phyloP scores from a whole-genome alignment of 2,329 filamentous ascomycete species.

The Ustilaginoidea virens region DNA sequence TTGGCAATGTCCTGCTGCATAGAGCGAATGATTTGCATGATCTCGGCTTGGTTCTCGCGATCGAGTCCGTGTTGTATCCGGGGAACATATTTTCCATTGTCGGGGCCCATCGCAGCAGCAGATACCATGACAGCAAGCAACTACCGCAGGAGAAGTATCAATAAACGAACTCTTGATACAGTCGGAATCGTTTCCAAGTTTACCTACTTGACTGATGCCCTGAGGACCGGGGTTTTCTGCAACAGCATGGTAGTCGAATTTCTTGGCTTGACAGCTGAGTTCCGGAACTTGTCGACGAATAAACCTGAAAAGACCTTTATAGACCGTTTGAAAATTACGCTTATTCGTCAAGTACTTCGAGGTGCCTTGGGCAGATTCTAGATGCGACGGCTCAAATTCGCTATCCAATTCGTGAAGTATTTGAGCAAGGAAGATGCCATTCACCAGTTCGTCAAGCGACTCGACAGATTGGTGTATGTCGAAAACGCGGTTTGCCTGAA shows the following conservation, averaged over 20 bases:
- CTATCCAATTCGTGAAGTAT: slow-evolving; percentile 43
- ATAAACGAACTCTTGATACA: neutral
- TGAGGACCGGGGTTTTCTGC: slow-evolving; percentile 39
- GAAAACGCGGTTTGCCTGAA: slow-evolving; percentile 24
- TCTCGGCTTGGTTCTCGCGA: slow-evolving; percentile 25
- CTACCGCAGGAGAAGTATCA: slow-evolving; percentile 24
- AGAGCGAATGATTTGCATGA: slow-evolving; percentile 28
- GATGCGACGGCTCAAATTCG: slow-evolving; percentile 37
- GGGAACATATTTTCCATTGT: slow-evolving; percentile 36
- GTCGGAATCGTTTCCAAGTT: neutral
- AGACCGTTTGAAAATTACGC: slow-evolving; percentile 36
- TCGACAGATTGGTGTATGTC: slow-evolving; percentile 28
- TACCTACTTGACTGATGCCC: slow-evolving; percentile 34
- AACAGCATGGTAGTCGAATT: slow-evolving; percentile 40
- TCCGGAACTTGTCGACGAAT: slow-evolving; percentile 36
- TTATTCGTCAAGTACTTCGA: slow-evolving; percentile 31
- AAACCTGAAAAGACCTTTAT: slow-evolving; percentile 38
- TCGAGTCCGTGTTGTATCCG: slow-evolving; percentile 27
- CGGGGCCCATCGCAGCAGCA: slow-evolving; percentile 44
- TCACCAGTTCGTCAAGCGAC: slow-evolving; percentile 34
- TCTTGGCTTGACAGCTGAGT: slow-evolving; percentile 34
- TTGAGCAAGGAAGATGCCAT: slow-evolving; percentile 37
- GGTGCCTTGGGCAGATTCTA: slow-evolving; percentile 29
- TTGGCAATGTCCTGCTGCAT: slow-evolving; percentile 23
- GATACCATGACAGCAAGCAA: slow-evolving; percentile 46